Conservation (phyloP, 768 basidiomycete species). For the Leccinum obscurum region DNA sequence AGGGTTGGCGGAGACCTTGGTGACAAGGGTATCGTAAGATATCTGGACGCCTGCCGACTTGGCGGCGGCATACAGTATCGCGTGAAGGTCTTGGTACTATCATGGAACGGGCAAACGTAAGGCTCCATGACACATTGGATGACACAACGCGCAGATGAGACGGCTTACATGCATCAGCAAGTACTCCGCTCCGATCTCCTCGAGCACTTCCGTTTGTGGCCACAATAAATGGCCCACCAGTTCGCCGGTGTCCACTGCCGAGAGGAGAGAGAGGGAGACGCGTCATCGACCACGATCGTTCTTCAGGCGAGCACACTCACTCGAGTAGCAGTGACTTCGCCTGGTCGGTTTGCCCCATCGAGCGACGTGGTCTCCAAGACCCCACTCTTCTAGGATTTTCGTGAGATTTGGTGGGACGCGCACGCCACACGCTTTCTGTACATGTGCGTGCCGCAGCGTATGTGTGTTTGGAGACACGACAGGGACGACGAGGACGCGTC, state of each 20-base stretch:
- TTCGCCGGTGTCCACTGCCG: slow-evolving; percentile 42
- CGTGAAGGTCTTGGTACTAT: slow-evolving; percentile 55
- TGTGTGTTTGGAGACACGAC: not conserved
- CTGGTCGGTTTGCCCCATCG: slow-evolving; percentile 29
- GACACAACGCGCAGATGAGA: not conserved
- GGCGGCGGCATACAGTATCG: slow-evolving; percentile 46
- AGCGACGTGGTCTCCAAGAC: slow-evolving; percentile 41
- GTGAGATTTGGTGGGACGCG: slow-evolving; percentile 59
- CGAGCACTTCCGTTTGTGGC: slow-evolving; percentile 42
- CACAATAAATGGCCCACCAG: slow-evolving; percentile 44
- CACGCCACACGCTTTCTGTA: slow-evolving; percentile 38
- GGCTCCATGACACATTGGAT: not conserved
- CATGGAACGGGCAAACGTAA: not conserved
- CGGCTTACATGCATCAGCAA: slow-evolving; percentile 46
- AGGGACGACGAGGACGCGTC: not conserved
- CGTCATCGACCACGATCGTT: not conserved
- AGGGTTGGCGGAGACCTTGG: slow-evolving; percentile 29
- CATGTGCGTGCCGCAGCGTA: not conserved
- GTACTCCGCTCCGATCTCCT: slow-evolving; percentile 49
- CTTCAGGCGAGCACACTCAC: slow-evolving; percentile 9
- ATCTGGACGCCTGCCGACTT: slow-evolving; percentile 47
- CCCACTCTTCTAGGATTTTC: slow-evolving; percentile 53
- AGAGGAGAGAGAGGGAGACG: no score
- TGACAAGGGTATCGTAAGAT: slow-evolving; percentile 40
- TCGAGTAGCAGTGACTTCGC: slow-evolving; percentile 16